Conservation (phyloP, 345 rosid genomes). For the Eucalyptus victrix region DNA sequence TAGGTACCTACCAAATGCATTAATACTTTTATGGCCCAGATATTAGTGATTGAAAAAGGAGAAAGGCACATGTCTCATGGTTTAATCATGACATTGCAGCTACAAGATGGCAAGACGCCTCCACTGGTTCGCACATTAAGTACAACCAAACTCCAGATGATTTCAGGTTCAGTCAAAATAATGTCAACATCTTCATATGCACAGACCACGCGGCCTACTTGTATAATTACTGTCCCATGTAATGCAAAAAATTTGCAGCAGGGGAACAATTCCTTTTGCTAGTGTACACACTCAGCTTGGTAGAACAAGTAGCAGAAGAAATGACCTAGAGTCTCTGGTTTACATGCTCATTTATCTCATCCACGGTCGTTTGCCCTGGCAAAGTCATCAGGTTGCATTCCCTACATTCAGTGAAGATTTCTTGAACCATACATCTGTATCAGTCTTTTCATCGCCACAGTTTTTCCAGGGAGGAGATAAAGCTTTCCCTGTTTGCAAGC, state of each 20-base stretch:
- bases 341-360: neutral
- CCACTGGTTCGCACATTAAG: neutral
- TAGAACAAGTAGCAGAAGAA: conserved; percentile 1
- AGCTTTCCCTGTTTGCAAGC: neutral
- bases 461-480: neutral
- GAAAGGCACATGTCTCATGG: neutral
- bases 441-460: neutral
- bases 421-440: neutral
- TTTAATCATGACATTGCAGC: neutral
- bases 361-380: neutral
- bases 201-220: neutral
- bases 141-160: neutral
- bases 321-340: conserved; percentile 1
- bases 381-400: neutral
- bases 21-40: neutral
- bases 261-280: neutral
- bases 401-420: neutral
- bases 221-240: neutral
- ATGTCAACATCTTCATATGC: neutral
- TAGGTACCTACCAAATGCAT: neutral
- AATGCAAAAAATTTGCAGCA: neutral
- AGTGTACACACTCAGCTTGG: conserved; percentile 2
- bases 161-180: neutral
- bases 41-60: neutral
- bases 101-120: neutral